Evolutionary conservation across 441 rosid genomes (phyloP), one percentile per base, ranked within the genome.

Genomic region (Pelargonium citronellum): DNA sequence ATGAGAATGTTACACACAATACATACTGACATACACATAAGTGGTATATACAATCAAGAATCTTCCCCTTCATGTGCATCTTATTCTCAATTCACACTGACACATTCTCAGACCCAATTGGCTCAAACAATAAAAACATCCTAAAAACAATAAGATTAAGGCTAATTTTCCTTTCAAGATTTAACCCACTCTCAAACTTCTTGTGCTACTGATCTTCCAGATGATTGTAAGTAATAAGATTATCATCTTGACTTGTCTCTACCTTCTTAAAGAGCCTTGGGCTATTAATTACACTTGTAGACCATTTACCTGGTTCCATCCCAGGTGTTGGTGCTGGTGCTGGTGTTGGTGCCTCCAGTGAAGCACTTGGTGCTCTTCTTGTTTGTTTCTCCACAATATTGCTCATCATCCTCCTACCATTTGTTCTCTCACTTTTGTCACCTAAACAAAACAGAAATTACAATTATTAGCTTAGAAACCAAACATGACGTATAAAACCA

Each of bases 351-450:
- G 79, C 74, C 66, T 65, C 71, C 62, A 34, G 69, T 34, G 75
- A 46, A 11, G 44, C 57, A 16, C 57, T 24, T 24, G 64, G 24
- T 49, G 79, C 74, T 17, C n/a, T 49, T 57, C 62, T 67, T 12
- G 11, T 13, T 37, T 67, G 75, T 71, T 78, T 79, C 82, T 74
- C 78, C 34, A 68, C 37, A 24, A 24, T 24, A 73, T 77, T 71
- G 24, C 71, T 79, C 58, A 80, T 81, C 84, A 79, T 72, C 77
- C 69, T 87, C 77, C 92, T 76, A 1, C 75, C 74, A 71, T 83
- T 87, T 47, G 67, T 41, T 37, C 68, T 76, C 37, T 49, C 78
- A 10, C 12, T 37, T n/a, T 12, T 69, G 57, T 75, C 58, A 22
- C 75, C 89, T 85, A 47, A 22, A 19, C 47, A 4, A 0, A 30